phyloP scores from a whole-genome alignment of 192 early-diverging fungal species.

The Coemansia sp. region DNA sequence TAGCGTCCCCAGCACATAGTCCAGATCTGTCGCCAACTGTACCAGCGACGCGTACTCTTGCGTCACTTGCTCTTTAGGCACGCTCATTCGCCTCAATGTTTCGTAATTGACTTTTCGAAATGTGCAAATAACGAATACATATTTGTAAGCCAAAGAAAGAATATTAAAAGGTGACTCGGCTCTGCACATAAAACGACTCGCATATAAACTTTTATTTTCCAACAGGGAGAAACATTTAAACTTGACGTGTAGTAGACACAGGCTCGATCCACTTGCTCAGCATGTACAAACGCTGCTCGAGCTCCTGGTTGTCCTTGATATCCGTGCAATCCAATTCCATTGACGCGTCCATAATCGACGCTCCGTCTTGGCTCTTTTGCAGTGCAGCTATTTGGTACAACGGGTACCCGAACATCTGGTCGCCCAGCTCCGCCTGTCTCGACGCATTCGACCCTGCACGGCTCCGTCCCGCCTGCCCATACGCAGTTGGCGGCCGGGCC shows the following conservation, averaged over 20 bases:
- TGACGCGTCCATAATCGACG: constrained; percentile 33
- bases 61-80: constrained; percentile 5
- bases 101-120: not conserved
- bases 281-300: constrained; percentile 52
- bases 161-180: too few species aligned
- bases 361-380: constrained; percentile 29
- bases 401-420: constrained; percentile 44
- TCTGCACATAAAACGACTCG: not conserved
- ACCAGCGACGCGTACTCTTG: constrained; percentile 26
- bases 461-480: constrained; percentile 25
- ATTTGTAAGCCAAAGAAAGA: not conserved
- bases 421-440: constrained; percentile 13
- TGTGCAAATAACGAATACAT: not conserved
- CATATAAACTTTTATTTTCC: not conserved
- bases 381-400: constrained; percentile 47
- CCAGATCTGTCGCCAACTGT: constrained; percentile 10
- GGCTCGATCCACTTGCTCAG: constrained; percentile 56
- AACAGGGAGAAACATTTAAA: not conserved
- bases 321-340: constrained; percentile 53
- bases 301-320: constrained; percentile 54
- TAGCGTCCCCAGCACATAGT: constrained; percentile 7
- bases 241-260: constrained; percentile 10
- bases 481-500: constrained; percentile 25
- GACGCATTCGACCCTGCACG: constrained; percentile 46
- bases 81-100: not conserved